These are phyloP conservation scores for Alternaria dauci DNA, from an alignment of 2,329 filamentous ascomycete genomes.

Conservation along the genomic window DNA sequence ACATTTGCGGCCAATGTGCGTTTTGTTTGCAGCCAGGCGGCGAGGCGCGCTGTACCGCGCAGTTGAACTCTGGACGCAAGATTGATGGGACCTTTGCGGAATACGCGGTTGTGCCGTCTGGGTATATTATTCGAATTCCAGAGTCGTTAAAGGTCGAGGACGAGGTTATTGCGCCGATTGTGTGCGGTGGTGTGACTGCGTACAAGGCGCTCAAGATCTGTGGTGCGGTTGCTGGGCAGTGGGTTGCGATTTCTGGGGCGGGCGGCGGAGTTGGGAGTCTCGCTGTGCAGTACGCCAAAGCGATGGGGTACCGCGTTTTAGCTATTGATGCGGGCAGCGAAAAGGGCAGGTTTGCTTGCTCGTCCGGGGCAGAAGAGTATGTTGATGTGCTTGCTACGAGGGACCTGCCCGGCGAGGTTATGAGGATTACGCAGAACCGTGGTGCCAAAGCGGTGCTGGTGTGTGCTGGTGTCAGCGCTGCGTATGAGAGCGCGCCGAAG, in stretches of 20 bases:
- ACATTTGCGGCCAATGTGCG: not conserved
- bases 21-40: not conserved
- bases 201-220: not conserved
- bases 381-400: not conserved
- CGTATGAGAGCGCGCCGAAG: not conserved
- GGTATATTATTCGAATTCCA: not conserved
- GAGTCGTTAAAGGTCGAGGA: not conserved
- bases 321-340: not conserved
- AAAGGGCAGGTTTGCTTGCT: not conserved
- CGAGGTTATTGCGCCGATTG: not conserved
- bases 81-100: not conserved
- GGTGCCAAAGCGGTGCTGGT: not conserved
- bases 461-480: not conserved
- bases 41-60: not conserved
- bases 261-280: not conserved
- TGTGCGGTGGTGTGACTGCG: not conserved
- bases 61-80: not conserved
- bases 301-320: not conserved
- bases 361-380: not conserved
- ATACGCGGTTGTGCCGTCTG: not conserved
- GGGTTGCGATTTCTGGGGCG: not conserved
- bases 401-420: not conserved
- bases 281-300: not conserved
- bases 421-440: not conserved
- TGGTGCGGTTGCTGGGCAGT: not conserved